Conservation (phyloP, 352 stramenopile species). For the Phytophthora tentaculata region DNA sequence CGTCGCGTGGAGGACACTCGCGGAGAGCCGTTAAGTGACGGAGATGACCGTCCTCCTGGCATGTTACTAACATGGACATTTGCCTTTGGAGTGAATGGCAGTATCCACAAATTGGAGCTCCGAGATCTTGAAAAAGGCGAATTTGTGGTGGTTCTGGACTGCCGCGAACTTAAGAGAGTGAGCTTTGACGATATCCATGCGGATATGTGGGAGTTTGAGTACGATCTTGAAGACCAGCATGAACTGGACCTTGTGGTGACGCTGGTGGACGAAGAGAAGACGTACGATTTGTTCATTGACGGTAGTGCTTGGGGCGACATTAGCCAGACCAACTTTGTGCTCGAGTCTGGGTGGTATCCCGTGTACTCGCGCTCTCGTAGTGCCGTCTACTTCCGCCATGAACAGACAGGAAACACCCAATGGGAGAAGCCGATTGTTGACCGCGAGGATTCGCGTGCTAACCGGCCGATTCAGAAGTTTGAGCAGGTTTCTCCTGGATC, state of each 20-base stretch:
- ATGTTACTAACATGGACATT: slow-evolving; percentile 78
- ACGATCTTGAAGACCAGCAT: slow-evolving; percentile 75
- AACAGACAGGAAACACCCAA: slow-evolving; percentile 60
- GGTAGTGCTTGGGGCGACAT: slow-evolving; percentile 75
- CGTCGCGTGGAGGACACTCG: slow-evolving; percentile 66
- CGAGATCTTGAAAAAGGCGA: slow-evolving; percentile 74
- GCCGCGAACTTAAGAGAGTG: slow-evolving; percentile 57
- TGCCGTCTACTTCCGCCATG: slow-evolving; percentile 80
- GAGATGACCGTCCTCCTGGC: slow-evolving; percentile 49
- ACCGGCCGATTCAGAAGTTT: slow-evolving; percentile 35
- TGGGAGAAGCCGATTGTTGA: slow-evolving; percentile 83
- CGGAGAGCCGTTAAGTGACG: slow-evolving; percentile 51
- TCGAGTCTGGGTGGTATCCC: slow-evolving; percentile 77
- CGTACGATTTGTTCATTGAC: slow-evolving; percentile 83
- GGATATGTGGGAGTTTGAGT: slow-evolving; percentile 79
- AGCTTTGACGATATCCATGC: slow-evolving; percentile 71
- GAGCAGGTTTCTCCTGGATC: slow-evolving; percentile 43
- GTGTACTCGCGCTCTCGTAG: slow-evolving; percentile 80
- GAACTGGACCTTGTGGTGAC: slow-evolving; percentile 69
- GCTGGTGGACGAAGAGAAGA: slow-evolving; percentile 67
- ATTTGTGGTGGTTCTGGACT: slow-evolving; percentile 84
- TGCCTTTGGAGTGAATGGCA: slow-evolving; percentile 77
- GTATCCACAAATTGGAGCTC: slow-evolving; percentile 80
- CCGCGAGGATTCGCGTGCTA: slow-evolving; percentile 46
- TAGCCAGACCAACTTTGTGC: slow-evolving; percentile 82